phyloP scores from a whole-genome alignment of 2,329 filamentous ascomycete genomes.

The Basipetospora chlamydospora region DNA sequence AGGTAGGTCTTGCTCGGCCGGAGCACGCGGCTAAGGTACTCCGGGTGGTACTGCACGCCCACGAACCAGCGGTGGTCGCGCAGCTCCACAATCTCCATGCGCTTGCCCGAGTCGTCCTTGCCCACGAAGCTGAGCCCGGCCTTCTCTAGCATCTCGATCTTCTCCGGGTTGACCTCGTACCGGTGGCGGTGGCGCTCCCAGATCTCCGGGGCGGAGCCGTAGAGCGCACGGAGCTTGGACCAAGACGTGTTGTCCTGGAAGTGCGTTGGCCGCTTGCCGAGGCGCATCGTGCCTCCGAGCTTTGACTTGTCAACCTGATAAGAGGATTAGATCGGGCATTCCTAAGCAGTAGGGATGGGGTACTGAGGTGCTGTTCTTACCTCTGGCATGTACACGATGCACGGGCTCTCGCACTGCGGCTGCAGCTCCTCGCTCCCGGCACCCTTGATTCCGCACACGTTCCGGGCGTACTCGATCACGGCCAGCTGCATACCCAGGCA shows the following conservation, averaged over 20 bases:
- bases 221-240: slow-evolving; percentile 63
- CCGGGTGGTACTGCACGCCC: slow-evolving; percentile 75
- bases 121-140: slow-evolving; percentile 63
- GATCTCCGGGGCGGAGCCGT: slow-evolving; percentile 42
- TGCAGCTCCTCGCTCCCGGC: slow-evolving; percentile 43
- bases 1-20: slow-evolving; percentile 58
- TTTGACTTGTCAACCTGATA: slow-evolving; percentile 52
- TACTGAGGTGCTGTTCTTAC: background rate
- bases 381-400: slow-evolving; percentile 90
- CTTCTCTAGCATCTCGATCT: slow-evolving; percentile 52
- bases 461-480: slow-evolving; percentile 75
- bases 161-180: slow-evolving; percentile 79
- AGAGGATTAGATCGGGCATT: too few relatives aligned
- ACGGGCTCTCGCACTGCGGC: slow-evolving; percentile 44
- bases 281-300: slow-evolving; percentile 75
- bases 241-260: slow-evolving; percentile 68
- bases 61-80: slow-evolving; percentile 76
- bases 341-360: too few relatives aligned
- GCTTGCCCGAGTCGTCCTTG: slow-evolving; percentile 62
- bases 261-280: slow-evolving; percentile 58
- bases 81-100: slow-evolving; percentile 75
- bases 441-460: slow-evolving; percentile 48
- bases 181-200: slow-evolving; percentile 74
- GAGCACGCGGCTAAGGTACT: slow-evolving; percentile 66
- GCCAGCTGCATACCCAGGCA: slow-evolving; percentile 90